phyloP scores from a whole-genome alignment of 1,284 basidiomycete genomes.

The Malassezia dermatis region DNA sequence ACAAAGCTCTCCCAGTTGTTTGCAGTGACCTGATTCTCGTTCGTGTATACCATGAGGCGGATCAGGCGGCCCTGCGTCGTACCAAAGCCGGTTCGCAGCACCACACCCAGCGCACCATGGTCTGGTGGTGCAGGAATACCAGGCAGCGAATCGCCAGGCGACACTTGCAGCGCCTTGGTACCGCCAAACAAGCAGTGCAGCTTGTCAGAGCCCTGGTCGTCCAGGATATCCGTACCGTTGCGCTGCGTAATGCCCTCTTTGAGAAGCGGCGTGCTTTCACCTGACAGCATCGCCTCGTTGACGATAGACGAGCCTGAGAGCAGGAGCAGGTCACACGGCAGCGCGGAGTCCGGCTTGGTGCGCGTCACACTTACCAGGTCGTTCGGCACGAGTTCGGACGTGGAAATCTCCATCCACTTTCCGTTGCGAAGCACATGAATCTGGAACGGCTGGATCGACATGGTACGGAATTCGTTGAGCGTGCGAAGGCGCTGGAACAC shows the following conservation, averaged over 20 bases:
- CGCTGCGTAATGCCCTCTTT: constrained; percentile 46
- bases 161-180: constrained; percentile 46
- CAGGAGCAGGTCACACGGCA: constrained; percentile 40
- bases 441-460: constrained; percentile 46
- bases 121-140: constrained; percentile 35
- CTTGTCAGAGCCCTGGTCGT: constrained; percentile 41
- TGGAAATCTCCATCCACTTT: constrained; percentile 36
- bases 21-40: constrained; percentile 43
- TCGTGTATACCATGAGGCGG: constrained; percentile 47
- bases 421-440: constrained; percentile 40
- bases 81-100: constrained; percentile 46
- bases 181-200: constrained; percentile 47
- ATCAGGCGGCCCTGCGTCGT: constrained; percentile 47
- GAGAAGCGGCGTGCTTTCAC: constrained; percentile 45
- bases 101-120: constrained; percentile 37
- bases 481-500: constrained; percentile 45
- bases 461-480: constrained; percentile 46
- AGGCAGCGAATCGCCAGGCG: constrained; percentile 27
- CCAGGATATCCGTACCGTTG: constrained; percentile 33
- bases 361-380: constrained; percentile 44
- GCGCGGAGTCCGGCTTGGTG: constrained; percentile 45
- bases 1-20: constrained; percentile 46
- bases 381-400: constrained; percentile 40
- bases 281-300: constrained; percentile 48
- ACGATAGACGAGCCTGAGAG: constrained; percentile 39